phyloP scores from a whole-genome alignment of 2,329 filamentous ascomycete species.

The Monascus ruber region DNA sequence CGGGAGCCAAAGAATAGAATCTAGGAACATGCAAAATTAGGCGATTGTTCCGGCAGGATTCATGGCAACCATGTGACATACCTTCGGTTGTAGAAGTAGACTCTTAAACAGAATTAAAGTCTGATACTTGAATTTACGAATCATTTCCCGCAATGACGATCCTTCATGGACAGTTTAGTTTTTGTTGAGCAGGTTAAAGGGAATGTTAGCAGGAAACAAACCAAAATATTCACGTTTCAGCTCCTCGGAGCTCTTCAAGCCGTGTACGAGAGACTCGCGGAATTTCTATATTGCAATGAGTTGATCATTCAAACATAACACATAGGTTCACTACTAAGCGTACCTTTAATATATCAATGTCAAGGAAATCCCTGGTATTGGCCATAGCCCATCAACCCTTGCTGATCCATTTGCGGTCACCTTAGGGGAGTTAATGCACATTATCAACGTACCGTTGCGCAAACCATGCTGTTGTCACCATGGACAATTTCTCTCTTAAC shows the following conservation, averaged over 20 bases:
- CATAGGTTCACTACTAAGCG: conserved; percentile 5
- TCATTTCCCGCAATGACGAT: conserved; percentile 72
- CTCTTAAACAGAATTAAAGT: conserved; percentile 90
- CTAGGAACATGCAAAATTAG: conserved; percentile 35
- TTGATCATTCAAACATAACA: conserved; percentile 6
- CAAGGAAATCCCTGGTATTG: conserved; percentile 60
- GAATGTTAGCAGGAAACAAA: conserved; percentile 27
- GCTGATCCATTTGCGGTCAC: no score
- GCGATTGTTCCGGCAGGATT: conserved; percentile 1
- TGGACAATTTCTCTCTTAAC: conserved; percentile 74
- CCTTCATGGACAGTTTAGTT: conserved; percentile 26
- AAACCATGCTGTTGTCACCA: conserved; percentile 95
- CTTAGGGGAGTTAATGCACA: neutral
- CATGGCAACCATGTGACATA: conserved; percentile 24
- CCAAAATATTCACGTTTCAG: conserved; percentile 82
- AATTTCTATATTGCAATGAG: conserved; percentile 51
- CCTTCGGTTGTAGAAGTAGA: conserved; percentile 87
- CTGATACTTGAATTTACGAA: conserved; percentile 91
- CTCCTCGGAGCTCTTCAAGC: conserved; percentile 51
- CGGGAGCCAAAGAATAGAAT: conserved; percentile 98
- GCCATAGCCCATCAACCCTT: no score
- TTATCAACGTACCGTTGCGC: conserved; percentile 54
- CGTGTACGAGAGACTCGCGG: conserved; percentile 66
- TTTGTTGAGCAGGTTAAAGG: neutral
- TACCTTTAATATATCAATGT: conserved; percentile 73